A percentile compares a stretch with the other conserved stretches of the same genome.
phyloP scores from a whole-genome alignment of 2,329 filamentous ascomycete genomes.

The Myriosclerotinia curreyana region DNA sequence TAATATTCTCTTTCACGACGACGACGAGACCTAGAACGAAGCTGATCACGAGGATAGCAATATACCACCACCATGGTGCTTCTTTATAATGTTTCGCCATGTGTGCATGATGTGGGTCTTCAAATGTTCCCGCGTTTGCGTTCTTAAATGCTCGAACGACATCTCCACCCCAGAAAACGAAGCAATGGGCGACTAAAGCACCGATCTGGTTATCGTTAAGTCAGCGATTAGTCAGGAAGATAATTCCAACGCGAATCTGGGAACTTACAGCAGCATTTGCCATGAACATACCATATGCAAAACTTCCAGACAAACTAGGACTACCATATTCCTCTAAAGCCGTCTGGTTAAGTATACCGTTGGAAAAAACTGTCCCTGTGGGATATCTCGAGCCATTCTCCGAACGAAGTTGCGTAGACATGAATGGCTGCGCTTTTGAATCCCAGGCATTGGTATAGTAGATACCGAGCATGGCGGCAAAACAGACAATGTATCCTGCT shows the following conservation, averaged over 20 bases:
- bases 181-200: constrained; percentile 50
- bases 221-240: neutral
- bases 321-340: constrained; percentile 46
- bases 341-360: constrained; percentile 44
- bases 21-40: constrained; percentile 46
- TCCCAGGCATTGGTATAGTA: constrained; percentile 47
- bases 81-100: constrained; percentile 49
- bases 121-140: constrained; percentile 44
- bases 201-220: constrained; percentile 46
- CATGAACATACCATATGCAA: constrained; percentile 54
- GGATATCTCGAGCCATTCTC: constrained; percentile 45
- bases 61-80: constrained; percentile 54
- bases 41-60: constrained; percentile 46
- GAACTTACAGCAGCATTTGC: constrained; percentile 53
- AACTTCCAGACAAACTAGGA: constrained; percentile 49
- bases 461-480: constrained; percentile 47
- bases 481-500: constrained; percentile 49
- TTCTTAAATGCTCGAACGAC: constrained; percentile 48
- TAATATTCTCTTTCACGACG: constrained; percentile 41
- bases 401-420: constrained; percentile 45
- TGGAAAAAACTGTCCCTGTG: constrained; percentile 42
- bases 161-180: constrained; percentile 56
- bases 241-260: neutral
- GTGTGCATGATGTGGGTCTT: constrained; percentile 49
- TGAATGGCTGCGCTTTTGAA: constrained; percentile 44